Evolutionary conservation across 768 basidiomycete genomes (phyloP).

Genomic region (Chlorophyllum brunneum): DNA sequence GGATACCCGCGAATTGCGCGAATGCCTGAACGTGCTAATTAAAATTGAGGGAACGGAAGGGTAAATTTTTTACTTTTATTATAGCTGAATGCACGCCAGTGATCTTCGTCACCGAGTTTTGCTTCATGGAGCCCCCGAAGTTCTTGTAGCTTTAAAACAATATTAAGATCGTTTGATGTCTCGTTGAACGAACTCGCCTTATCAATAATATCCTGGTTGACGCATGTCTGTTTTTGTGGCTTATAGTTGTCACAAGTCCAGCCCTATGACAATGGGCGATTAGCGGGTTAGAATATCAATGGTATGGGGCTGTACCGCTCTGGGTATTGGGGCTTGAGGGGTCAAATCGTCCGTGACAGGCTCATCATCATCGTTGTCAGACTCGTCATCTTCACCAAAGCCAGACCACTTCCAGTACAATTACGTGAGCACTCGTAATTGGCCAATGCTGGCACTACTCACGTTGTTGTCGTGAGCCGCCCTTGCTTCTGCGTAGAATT

Average conservation of each 20-base stretch:
- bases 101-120: slow-evolving; percentile 56
- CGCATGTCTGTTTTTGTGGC: slow-evolving; percentile 29
- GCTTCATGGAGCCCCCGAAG: slow-evolving; percentile 62
- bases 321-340: not conserved
- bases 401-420: slow-evolving; percentile 27
- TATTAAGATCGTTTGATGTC: too few species aligned
- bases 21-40: slow-evolving; percentile 42
- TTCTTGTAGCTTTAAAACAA: slow-evolving; percentile 51
- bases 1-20: slow-evolving; percentile 52
- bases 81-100: slow-evolving; percentile 65
- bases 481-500: slow-evolving; percentile 59
- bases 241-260: slow-evolving; percentile 61
- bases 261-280: slow-evolving; percentile 35
- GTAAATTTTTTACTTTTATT: slow-evolving; percentile 49
- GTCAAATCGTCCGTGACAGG: not conserved
- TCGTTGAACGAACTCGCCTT: slow-evolving; percentile 46
- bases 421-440: not conserved
- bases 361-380: slow-evolving; percentile 18
- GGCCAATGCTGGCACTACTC: not conserved
- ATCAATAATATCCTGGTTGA: slow-evolving; percentile 72
- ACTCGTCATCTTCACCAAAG: slow-evolving; percentile 33
- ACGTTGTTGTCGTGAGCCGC: slow-evolving; percentile 28
- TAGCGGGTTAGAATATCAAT: not conserved
- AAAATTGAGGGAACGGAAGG: not conserved
- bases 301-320: not conserved